Evolutionary conservation across 192 early-diverging fungal genomes (phyloP).

Genomic region (Haplosporangium gracile): DNA sequence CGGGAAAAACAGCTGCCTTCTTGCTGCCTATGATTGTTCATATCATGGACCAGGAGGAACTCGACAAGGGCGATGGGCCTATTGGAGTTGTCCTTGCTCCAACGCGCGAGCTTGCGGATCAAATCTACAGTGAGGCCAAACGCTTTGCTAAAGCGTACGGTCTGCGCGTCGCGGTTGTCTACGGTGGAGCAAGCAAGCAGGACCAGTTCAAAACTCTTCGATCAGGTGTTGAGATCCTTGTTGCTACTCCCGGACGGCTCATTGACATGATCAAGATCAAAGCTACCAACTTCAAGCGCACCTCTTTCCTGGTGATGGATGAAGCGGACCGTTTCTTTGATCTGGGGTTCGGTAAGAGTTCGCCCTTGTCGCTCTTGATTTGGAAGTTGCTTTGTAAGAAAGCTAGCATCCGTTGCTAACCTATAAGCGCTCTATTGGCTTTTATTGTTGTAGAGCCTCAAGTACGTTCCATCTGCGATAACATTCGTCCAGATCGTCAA

Average conservation of each 20-base stretch:
- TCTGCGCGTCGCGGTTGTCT: slow-evolving; percentile 75
- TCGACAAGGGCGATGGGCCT: slow-evolving; percentile 82
- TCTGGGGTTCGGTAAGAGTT: slow-evolving; percentile 85
- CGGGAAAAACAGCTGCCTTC: slow-evolving; percentile 90
- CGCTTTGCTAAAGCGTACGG: slow-evolving; percentile 84
- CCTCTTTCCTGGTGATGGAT: slow-evolving; percentile 92
- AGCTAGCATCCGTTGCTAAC: neutral
- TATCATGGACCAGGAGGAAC: slow-evolving; percentile 86
- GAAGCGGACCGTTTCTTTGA: slow-evolving; percentile 99
- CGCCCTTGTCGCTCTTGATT: slow-evolving; percentile 55
- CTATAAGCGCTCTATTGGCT: neutral
- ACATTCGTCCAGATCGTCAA: slow-evolving; percentile 86
- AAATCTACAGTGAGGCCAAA: slow-evolving; percentile 85
- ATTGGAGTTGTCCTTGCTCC: slow-evolving; percentile 86
- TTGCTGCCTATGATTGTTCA: slow-evolving; percentile 87
- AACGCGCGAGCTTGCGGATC: slow-evolving; percentile 82
- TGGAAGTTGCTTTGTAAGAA: neutral
- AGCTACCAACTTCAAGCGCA: slow-evolving; percentile 82
- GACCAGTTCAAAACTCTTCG: slow-evolving; percentile 89
- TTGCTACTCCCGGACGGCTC: slow-evolving; percentile 87
- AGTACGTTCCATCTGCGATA: slow-evolving; percentile 83
- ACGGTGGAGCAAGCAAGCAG: slow-evolving; percentile 86
- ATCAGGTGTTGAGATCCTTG: slow-evolving; percentile 80
- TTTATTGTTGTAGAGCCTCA: slow-evolving; percentile 69
- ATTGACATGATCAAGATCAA: slow-evolving; percentile 94